Conservation (phyloP, 2,329 filamentous ascomycete species). For the Pseudocercospora ulei region DNA sequence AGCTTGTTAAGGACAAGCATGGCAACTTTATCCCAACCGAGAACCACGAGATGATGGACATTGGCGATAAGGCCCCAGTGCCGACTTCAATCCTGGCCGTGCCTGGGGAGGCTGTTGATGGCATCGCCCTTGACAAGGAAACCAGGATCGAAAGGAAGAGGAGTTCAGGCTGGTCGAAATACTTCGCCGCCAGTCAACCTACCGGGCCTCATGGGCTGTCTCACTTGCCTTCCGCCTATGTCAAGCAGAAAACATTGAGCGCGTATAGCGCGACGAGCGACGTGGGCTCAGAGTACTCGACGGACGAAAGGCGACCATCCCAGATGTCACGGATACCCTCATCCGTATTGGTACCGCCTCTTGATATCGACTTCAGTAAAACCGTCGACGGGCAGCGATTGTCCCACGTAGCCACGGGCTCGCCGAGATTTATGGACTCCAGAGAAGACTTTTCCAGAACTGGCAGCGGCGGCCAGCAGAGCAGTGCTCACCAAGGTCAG, state of each 20-base stretch:
- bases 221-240: conserved; percentile 30
- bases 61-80: conserved; percentile 35
- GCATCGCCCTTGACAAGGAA: conserved; percentile 28
- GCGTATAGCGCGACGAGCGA: conserved; percentile 36
- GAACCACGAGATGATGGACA: conserved; percentile 40
- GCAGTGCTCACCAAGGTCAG: conserved; percentile 24
- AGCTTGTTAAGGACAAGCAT: conserved; percentile 50
- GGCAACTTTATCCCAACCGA: conserved; percentile 37
- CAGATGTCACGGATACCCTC: conserved; percentile 38
- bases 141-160: conserved; percentile 42
- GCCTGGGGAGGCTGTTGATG: conserved; percentile 17
- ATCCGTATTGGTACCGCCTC: conserved; percentile 60
- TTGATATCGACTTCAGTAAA: conserved; percentile 48
- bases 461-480: conserved; percentile 23
- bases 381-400: conserved; percentile 52
- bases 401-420: conserved; percentile 58
- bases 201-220: conserved; percentile 33
- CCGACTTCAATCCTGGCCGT: conserved; percentile 18
- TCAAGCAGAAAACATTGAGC: conserved; percentile 36
- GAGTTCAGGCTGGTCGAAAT: conserved; percentile 46
- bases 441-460: conserved; percentile 35
- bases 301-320: conserved; percentile 42
- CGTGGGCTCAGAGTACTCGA: conserved; percentile 38
- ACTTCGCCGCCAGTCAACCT: conserved; percentile 34
- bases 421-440: conserved; percentile 58